Evolutionary conservation across 192 early-diverging fungal genomes (phyloP).

Genomic region (Coemansia reversa): DNA sequence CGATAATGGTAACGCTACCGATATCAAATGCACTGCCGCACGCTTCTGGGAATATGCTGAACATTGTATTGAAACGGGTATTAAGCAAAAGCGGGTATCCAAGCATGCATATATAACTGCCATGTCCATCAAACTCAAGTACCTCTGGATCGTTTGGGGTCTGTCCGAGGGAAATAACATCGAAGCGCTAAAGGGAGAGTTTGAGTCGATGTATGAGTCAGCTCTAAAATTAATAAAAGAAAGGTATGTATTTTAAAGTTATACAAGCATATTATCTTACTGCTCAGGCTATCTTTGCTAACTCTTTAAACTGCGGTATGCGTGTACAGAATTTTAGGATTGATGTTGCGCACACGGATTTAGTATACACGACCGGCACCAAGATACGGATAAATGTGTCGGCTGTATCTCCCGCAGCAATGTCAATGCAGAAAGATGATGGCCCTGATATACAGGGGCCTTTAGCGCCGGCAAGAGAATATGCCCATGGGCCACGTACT

Average conservation of each 20-base stretch:
- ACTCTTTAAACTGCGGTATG: not conserved
- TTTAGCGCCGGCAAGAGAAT: not conserved
- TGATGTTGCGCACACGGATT: not conserved
- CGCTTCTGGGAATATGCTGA: conserved; percentile 1
- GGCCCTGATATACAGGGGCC: not conserved
- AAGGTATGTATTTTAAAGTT: not conserved
- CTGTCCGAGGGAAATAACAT: not conserved
- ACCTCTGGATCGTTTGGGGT: conserved; percentile 30
- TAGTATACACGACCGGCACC: not conserved
- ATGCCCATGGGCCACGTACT: no score
- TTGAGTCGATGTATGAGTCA: not conserved
- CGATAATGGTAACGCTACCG: not conserved
- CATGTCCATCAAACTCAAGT: not conserved
- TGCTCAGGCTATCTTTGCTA: not conserved
- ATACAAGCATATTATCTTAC: not conserved
- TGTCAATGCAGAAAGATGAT: not conserved
- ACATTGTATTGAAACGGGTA: not conserved
- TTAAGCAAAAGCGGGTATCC: not conserved
- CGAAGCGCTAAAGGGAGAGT: not conserved
- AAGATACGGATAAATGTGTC: not conserved
- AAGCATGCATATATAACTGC: not conserved
- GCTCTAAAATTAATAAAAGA: not conserved
- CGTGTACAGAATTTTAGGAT: not conserved
- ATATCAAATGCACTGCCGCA: not conserved
- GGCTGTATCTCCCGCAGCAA: not conserved